Evolutionary conservation across 2,329 filamentous ascomycete species (phyloP).

Genomic region (Alternaria triticina): DNA sequence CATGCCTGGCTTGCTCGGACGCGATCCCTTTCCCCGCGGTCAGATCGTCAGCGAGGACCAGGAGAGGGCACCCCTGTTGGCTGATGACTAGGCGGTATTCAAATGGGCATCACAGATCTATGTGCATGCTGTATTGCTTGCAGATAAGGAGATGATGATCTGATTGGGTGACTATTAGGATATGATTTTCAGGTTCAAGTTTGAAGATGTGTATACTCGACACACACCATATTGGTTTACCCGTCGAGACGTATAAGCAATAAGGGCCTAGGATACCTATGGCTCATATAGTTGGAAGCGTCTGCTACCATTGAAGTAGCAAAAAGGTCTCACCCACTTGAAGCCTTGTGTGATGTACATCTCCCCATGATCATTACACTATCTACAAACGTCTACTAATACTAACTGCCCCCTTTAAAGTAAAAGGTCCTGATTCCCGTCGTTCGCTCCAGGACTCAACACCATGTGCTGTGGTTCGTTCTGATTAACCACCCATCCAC

Average conservation of each 20-base stretch:
- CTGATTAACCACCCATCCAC: slow-evolving; percentile 47
- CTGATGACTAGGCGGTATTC: slow-evolving; percentile 27
- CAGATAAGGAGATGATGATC: background rate
- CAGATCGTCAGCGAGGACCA: slow-evolving; percentile 56
- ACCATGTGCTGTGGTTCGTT: slow-evolving; percentile 40
- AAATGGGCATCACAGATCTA: background rate
- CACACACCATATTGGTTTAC: background rate
- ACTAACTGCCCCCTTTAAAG: slow-evolving; percentile 14
- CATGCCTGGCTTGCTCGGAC: slow-evolving; percentile 67
- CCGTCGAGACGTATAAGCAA: background rate
- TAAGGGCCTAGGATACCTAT: background rate
- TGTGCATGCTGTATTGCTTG: background rate
- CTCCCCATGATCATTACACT: background rate
- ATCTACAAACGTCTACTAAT: background rate
- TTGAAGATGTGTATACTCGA: background rate
- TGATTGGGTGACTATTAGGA: background rate
- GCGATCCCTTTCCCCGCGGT: slow-evolving; percentile 59
- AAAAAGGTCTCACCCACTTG: background rate
- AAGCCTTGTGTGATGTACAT: background rate
- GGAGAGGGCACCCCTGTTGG: slow-evolving; percentile 61
- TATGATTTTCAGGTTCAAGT: background rate
- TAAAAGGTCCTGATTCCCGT: slow-evolving; percentile 41
- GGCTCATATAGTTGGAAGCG: background rate
- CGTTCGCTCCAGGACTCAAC: slow-evolving; percentile 34
- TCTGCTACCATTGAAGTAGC: background rate